Evolutionary conservation across 1,139 yeast genomes (phyloP).

Genomic region (Sporopachydermia cereana): DNA sequence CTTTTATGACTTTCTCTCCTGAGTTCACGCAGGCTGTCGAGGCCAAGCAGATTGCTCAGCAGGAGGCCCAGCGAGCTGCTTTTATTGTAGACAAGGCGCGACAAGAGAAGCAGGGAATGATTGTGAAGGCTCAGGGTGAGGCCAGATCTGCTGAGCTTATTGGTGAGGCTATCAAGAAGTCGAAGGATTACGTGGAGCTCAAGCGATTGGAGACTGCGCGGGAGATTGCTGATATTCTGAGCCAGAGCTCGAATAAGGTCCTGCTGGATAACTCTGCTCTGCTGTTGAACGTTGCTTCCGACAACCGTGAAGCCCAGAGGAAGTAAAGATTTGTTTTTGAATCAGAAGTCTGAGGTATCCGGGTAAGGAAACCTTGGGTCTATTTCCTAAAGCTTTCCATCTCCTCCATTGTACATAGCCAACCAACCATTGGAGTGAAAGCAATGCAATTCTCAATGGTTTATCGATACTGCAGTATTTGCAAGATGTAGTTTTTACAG

Average conservation of each 20-base stretch:
- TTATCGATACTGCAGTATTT: too few relatives aligned
- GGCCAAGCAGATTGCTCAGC: constrained; percentile 98
- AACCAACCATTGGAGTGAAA: too few relatives aligned
- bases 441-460: too few relatives aligned
- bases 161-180: constrained; percentile 97
- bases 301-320: constrained; percentile 18
- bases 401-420: too few relatives aligned
- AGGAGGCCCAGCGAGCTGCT: constrained; percentile 97
- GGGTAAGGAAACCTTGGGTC: too few relatives aligned
- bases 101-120: constrained; percentile 94
- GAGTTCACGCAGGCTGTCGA: constrained; percentile 97
- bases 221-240: constrained; percentile 81
- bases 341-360: too few relatives aligned
- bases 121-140: constrained; percentile 96
- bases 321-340: too few relatives aligned
- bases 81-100: constrained; percentile 93
- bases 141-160: constrained; percentile 96
- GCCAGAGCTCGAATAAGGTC: constrained; percentile 83
- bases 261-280: constrained; percentile 87
- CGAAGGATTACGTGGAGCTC: constrained; percentile 89
- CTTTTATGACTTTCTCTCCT: constrained; percentile 94
- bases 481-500: too few relatives aligned
- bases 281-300: constrained; percentile 77
- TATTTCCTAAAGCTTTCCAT: too few relatives aligned
- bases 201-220: constrained; percentile 95